Evolutionary conservation across 2,329 filamentous ascomycete species (phyloP), one percentile per base, ranked within the genome.

Genomic region (Tolypocladium ophioglossoides): DNA sequence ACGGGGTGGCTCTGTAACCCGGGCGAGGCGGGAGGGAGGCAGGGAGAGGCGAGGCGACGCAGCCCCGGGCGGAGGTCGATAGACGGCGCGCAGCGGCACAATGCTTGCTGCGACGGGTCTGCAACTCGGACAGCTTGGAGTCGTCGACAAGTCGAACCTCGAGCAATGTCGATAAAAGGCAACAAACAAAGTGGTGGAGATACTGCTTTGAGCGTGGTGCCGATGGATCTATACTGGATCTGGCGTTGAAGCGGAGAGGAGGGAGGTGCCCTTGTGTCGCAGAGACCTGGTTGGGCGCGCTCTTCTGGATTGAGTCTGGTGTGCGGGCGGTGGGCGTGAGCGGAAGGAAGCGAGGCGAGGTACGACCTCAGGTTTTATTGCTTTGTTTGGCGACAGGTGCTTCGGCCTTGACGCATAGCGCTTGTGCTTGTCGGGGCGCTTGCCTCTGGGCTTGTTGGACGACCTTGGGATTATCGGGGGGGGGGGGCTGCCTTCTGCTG

Each of bases 181-280:
- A 73, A 79, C 41, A 30, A 54, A 51, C 75, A 73, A 50, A 72
- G 70, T 74, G 74, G 79, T 80, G 78, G 78, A 81, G 78, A 79
- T 79, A 52, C 79, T 82, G 73, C 72, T 82, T 82, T 80, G 79
- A 80, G 79, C 74, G 77, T 80, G 76, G 77, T 80, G 78, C 78
- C 76, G 78, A 80, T 76, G 76, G 77, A 74, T 76, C 79, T 83
- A 82, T 80, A 80, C 79, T 82, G 74, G 75, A 82, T 83, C 78
- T 80, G 79, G 79, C 72, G 74, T 74, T 73, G 74, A 76, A 74
- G 65, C 66, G 67, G 67, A 66, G 66, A 63, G 72, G 69, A 71
- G 70, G 71, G 68, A 70, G 69, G 67, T 69, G 70, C 64, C 70
- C 65, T 71, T 72, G 74, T 79, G 75, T 79, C 71, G 75, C 75